Conservation (phyloP, 495 filamentous ascomycete species). For the Neurospora sp. region DNA sequence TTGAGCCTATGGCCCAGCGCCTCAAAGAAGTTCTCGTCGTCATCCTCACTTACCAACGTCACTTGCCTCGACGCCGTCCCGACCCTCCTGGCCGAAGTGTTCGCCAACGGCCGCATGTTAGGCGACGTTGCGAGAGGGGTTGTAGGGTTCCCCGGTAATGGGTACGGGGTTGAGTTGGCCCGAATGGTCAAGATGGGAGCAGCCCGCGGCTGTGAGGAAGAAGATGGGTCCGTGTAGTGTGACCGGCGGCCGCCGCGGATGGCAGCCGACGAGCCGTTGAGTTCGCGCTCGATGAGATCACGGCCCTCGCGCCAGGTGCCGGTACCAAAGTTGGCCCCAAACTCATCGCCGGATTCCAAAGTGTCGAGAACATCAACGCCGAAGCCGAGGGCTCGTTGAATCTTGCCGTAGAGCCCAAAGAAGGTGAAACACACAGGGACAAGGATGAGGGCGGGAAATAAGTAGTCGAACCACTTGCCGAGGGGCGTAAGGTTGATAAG, state of each 20-base stretch:
- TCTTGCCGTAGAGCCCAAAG: constrained; percentile 76
- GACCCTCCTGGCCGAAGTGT: constrained; percentile 21
- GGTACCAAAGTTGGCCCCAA: constrained; percentile 55
- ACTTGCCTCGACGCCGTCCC: constrained; percentile 8
- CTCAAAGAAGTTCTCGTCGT: constrained; percentile 73
- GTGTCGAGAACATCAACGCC: constrained; percentile 65
- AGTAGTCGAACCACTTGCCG: constrained; percentile 72
- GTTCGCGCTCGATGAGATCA: constrained; percentile 85
- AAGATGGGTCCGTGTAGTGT: neutral
- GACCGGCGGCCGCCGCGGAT: constrained; percentile 15
- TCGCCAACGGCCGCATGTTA: constrained; percentile 23
- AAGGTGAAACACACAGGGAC: constrained; percentile 71
- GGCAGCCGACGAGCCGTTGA: constrained; percentile 46
- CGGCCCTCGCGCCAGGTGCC: constrained; percentile 87
- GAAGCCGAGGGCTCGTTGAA: constrained; percentile 70
- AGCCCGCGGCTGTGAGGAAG: constrained; percentile 6
- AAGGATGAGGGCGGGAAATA: constrained; percentile 81
- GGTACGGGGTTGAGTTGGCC: constrained; percentile 3
- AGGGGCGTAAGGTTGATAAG: constrained; percentile 78
- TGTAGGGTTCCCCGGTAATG: constrained; percentile 11
- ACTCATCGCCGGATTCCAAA: constrained; percentile 53
- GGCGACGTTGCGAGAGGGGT: constrained; percentile 35
- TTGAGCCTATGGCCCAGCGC: constrained; percentile 73
- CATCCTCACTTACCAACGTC: constrained; percentile 36
- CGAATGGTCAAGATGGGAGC: constrained; percentile 31